phyloP scores from a whole-genome alignment of 495 filamentous ascomycete species.

The Bacidia gigantensis region DNA sequence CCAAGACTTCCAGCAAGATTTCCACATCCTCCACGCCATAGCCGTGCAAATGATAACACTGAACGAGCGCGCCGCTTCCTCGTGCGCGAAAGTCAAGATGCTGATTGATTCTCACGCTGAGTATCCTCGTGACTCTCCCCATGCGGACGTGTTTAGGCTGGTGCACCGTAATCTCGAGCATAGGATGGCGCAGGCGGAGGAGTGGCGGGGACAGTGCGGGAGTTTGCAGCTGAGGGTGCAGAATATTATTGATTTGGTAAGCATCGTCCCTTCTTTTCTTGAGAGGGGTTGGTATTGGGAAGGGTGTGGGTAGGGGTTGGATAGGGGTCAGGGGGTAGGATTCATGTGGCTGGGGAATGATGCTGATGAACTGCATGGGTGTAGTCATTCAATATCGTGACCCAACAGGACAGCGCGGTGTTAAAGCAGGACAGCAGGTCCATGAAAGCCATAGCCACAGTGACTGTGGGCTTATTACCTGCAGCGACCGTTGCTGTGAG shows the following conservation, averaged over 20 bases:
- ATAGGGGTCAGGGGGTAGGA: too few species aligned
- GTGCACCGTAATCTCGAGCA: conserved; percentile 3
- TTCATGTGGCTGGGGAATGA: too few species aligned
- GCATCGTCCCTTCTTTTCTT: background rate
- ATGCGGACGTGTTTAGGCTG: background rate
- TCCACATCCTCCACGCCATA: conserved; percentile 10
- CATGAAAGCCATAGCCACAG: conserved; percentile 11
- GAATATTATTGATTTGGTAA: conserved; percentile 12
- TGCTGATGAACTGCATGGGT: background rate
- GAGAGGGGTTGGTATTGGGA: too few species aligned
- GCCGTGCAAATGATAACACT: conserved; percentile 12
- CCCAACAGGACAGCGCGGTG: conserved; percentile 6
- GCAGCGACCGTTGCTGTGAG: conserved; percentile 10
- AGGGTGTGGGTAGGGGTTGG: too few species aligned
- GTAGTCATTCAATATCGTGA: conserved; percentile 10
- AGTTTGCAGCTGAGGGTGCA: conserved; percentile 5
- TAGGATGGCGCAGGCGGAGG: conserved; percentile 7
- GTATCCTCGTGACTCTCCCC: background rate
- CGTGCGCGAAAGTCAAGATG: background rate
- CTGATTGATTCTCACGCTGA: background rate
- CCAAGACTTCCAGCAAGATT: conserved; percentile 7
- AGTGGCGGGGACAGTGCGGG: background rate
- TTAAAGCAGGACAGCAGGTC: conserved; percentile 9
- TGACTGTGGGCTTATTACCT: conserved; percentile 13
- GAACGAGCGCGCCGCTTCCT: conserved; percentile 6